Evolutionary conservation across 495 filamentous ascomycete genomes (phyloP), one percentile per base, ranked within the genome.

Genomic region (Diplogelasinospora grovesii): DNA sequence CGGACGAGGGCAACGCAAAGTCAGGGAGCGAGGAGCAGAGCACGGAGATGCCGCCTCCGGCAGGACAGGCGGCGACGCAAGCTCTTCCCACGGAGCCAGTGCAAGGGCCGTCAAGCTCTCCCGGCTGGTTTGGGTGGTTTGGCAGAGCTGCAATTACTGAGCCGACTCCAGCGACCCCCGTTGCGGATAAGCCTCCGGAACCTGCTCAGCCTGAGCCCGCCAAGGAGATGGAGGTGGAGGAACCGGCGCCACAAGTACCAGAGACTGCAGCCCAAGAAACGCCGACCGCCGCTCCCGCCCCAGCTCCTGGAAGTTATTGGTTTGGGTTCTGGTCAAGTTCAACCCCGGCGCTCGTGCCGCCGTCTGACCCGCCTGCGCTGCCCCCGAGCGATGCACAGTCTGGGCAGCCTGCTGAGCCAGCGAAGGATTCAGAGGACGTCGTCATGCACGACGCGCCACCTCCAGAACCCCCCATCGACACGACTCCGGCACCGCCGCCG

Each of bases 71-170:
- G 6, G 29, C 45, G 18, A 27, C 49, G 8, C 25, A 39, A 22
- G 16, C n/a, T 9, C 6, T 16, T 5, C 34, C 45, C 9, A 24
- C 36, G 4, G 33, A 54, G 35, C 24, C 52, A n/a, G 19, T 44
- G 9, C 37, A 54, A 31, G 62, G 49, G 23, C 69, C 73, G 21
- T 33, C 57, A 11, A 52, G 56, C 23, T 44, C 69, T 10, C 64
- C 61, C 8, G 68, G 74, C 19, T 82, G 79, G 79, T 49, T 81
- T 22, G 75, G 73, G 39, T 81, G 78, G 73, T 60, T 81, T 23
- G 68, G 75, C 18, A 61, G 56, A 36, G 43, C 52, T 48, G 31
- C 32, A 13, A 22, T 22, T 21, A 22, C 60, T 22, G 49, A 43
- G 16, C 49, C 57, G 3, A 54, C 46, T 22, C 21, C n/a, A n/a